These are phyloP conservation scores for Syzygium aqueum DNA, from an alignment of 345 rosid genomes.

Conservation along the genomic window DNA sequence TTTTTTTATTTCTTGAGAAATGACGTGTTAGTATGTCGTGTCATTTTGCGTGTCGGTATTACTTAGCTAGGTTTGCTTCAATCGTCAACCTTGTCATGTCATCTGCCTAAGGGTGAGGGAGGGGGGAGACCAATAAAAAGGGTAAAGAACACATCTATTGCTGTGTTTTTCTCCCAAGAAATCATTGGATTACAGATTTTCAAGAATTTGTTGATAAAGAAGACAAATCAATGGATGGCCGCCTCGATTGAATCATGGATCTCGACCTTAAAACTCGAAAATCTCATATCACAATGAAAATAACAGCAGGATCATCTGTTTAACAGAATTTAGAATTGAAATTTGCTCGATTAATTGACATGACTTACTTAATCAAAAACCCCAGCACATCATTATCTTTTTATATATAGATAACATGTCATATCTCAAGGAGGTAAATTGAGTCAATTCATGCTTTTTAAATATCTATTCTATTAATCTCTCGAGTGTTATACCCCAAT, in stretches of 20 bases:
- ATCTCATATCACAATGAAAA: not conserved
- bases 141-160: not conserved
- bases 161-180: not conserved
- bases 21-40: too few relatives aligned
- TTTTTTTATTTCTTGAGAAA: too few relatives aligned
- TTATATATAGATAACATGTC: not conserved
- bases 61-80: too few relatives aligned
- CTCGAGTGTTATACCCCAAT: not conserved
- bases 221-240: not conserved
- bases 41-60: too few relatives aligned
- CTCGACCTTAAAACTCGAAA: not conserved
- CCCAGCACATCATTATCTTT: not conserved
- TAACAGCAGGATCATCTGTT: accelerated
- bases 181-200: not conserved
- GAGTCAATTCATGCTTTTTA: not conserved
- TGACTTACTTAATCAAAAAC: not conserved
- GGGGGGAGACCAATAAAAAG: not conserved
- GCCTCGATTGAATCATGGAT: accelerated
- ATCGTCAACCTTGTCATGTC: not conserved
- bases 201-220: not conserved
- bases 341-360: too few relatives aligned
- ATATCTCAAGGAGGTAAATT: not conserved
- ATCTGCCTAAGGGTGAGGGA: not conserved
- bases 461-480: not conserved
- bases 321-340: not conserved